Conservation (phyloP, 2,329 filamentous ascomycete species). For the Daldinia sp. region DNA sequence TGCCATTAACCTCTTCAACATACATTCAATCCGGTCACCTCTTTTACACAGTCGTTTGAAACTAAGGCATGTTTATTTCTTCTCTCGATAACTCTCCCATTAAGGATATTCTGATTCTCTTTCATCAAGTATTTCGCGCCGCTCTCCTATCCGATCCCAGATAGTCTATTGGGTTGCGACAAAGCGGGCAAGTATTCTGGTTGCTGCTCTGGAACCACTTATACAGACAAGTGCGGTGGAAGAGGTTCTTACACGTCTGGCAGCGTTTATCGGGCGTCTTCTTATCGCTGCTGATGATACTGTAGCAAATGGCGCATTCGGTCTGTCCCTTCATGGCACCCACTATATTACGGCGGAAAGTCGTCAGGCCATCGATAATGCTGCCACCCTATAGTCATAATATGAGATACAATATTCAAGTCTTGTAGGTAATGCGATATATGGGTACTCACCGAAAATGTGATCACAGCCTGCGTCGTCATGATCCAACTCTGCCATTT, state of each 20-base stretch:
- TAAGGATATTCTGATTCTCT: background rate
- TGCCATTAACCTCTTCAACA: background rate
- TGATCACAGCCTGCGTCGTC: constrained; percentile 91
- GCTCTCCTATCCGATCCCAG: constrained; percentile 49
- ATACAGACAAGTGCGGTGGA: constrained; percentile 90
- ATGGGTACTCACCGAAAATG: constrained; percentile 73
- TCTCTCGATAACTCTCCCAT: background rate
- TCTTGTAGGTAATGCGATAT: background rate
- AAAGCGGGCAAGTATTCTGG: constrained; percentile 91
- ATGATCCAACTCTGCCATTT: constrained; percentile 95
- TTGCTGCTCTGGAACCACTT: constrained; percentile 98
- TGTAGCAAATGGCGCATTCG: constrained; percentile 98
- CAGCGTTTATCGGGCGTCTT: constrained; percentile 93
- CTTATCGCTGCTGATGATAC: constrained; percentile 88
- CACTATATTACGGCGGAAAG: constrained; percentile 88
- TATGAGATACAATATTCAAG: constrained; percentile 19
- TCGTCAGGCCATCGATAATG: constrained; percentile 85
- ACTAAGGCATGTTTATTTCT: no score
- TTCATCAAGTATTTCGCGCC: constrained; percentile 40
- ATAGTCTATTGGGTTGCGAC: constrained; percentile 85
- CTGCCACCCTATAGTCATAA: constrained; percentile 72
- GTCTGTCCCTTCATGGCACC: constrained; percentile 91
- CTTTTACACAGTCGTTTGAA: background rate
- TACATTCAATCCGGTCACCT: background rate
- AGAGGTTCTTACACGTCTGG: constrained; percentile 91